Evolutionary conservation across 1,139 yeast genomes (phyloP).

Genomic region (Arxiozyma slooffiae): DNA sequence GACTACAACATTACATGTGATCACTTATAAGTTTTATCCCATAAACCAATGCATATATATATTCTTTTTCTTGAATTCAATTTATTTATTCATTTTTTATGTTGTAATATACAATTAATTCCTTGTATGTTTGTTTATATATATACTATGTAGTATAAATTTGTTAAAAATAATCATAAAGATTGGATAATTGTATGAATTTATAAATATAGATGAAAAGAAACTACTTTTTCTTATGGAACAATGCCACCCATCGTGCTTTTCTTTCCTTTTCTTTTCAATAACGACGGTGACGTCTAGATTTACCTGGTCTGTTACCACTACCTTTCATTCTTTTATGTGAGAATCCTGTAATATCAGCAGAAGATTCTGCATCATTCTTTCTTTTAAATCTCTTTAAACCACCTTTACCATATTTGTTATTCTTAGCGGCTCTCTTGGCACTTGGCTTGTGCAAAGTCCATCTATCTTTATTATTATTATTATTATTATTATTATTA

Average conservation of each 20-base stretch:
- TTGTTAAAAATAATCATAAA: no score
- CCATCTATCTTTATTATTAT: slow-evolving; percentile 21
- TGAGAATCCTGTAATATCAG: slow-evolving; percentile 58
- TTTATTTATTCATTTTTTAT: no score
- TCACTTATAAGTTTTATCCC: no score
- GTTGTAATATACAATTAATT: background rate
- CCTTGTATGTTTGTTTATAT: no score
- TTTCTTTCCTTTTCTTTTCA: background rate
- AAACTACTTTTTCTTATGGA: background rate
- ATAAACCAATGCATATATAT: no score
- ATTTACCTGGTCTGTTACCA: slow-evolving; percentile 64
- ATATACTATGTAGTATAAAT: no score
- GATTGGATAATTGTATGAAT: background rate
- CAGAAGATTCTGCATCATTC: slow-evolving; percentile 67
- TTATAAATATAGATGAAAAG: background rate
- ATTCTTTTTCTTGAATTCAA: no score
- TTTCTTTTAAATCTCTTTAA: slow-evolving; percentile 62
- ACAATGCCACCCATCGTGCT: no score
- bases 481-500: background rate
- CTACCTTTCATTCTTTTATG: slow-evolving; percentile 46
- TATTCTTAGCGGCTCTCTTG: slow-evolving; percentile 58
- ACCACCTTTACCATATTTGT: slow-evolving; percentile 66
- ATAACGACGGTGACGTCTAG: slow-evolving; percentile 38
- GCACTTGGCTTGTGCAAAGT: slow-evolving; percentile 42
- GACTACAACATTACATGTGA: no score